A percentile compares a stretch with the other conserved stretches of the same genome.
Evolutionary conservation across 495 filamentous ascomycete species (phyloP).

Genomic region (Aspergillus ostianus): DNA sequence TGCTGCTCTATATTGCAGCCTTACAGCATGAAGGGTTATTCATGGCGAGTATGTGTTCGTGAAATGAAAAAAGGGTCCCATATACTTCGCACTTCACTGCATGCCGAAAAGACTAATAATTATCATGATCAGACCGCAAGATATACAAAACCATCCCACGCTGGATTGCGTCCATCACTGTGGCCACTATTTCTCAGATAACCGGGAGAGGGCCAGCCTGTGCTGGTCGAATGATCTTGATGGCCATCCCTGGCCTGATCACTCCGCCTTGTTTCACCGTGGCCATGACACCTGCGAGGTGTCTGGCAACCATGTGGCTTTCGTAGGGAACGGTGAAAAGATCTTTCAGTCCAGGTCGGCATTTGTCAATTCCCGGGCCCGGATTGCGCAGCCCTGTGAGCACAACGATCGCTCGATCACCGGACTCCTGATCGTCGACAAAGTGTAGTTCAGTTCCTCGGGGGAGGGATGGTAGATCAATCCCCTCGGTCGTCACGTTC

Average conservation of each 20-base stretch:
- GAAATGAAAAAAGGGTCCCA: too few relatives aligned
- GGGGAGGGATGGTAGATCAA: not conserved
- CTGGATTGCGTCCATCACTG: too few relatives aligned
- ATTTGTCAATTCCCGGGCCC: not conserved
- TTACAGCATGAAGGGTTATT: too few relatives aligned
- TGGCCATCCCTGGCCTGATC: slow-evolving; percentile 1
- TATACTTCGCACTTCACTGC: too few relatives aligned
- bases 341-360: not conserved
- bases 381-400: not conserved
- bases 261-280: not conserved
- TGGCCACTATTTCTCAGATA: too few relatives aligned
- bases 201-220: too few relatives aligned
- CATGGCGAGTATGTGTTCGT: too few relatives aligned
- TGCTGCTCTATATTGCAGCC: too few relatives aligned
- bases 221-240: not conserved
- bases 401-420: not conserved
- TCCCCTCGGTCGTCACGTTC: slow-evolving; percentile 1
- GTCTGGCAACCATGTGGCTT: not conserved
- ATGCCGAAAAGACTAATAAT: too few relatives aligned
- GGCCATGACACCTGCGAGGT: not conserved
- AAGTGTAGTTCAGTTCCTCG: not conserved
- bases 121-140: too few relatives aligned
- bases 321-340: not conserved
- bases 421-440: not conserved
- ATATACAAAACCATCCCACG: too few relatives aligned